Evolutionary conservation across 2,329 filamentous ascomycete species (phyloP).

Genomic region (Xylaria sp.): DNA sequence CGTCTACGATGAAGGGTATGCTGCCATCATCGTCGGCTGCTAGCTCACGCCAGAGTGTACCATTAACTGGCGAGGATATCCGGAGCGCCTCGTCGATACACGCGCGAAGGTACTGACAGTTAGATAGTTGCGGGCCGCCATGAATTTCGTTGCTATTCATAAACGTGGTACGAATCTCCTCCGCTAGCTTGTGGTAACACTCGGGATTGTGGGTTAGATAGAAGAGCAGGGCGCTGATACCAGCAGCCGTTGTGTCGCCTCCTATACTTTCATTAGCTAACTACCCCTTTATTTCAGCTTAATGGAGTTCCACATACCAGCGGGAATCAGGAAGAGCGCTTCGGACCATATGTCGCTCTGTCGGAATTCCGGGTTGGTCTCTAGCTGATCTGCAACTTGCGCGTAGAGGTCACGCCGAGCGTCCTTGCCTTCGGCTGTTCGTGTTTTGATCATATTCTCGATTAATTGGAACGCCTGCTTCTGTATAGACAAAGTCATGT

Average conservation of each 20-base stretch:
- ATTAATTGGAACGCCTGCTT: conserved; percentile 35
- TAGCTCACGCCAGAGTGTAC: conserved; percentile 38
- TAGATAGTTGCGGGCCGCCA: conserved; percentile 31
- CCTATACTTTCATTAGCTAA: conserved; percentile 19
- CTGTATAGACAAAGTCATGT: conserved; percentile 28
- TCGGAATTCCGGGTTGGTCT: conserved; percentile 33
- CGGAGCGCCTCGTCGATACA: conserved; percentile 40
- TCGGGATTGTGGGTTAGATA: conserved; percentile 37
- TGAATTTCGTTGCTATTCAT: conserved; percentile 24
- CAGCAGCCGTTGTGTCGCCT: conserved; percentile 36
- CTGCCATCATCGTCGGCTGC: conserved; percentile 28
- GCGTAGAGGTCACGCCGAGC: conserved; percentile 39
- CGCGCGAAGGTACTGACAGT: conserved; percentile 42
- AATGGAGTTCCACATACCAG: conserved; percentile 31
- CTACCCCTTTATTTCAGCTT: neutral
- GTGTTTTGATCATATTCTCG: conserved; percentile 39
- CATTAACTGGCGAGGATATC: conserved; percentile 33
- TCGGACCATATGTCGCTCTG: conserved; percentile 39
- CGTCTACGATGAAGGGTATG: conserved; percentile 34
- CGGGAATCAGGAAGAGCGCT: conserved; percentile 39
- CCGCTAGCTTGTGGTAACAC: conserved; percentile 32
- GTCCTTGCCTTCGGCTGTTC: conserved; percentile 30
- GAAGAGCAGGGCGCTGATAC: conserved; percentile 38
- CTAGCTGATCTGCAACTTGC: conserved; percentile 33
- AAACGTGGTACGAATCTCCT: conserved; percentile 37